Percentiles rank a stretch among this genome's conserved stretches.
phyloP scores from a whole-genome alignment of 306 rosid species.

The Biancaea sappan region DNA sequence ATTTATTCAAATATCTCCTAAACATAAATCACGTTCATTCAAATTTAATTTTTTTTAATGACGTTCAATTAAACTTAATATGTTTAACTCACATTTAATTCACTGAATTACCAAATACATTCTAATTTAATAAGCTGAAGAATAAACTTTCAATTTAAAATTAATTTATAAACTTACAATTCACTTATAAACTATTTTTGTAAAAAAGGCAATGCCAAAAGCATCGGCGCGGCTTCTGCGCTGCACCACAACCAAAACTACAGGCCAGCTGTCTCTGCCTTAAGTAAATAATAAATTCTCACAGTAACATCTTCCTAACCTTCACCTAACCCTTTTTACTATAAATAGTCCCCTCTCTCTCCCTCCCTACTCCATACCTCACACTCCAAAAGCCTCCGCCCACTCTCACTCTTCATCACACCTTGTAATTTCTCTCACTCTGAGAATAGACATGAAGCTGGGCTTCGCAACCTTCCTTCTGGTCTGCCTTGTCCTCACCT shows the following conservation, averaged over 20 bases:
- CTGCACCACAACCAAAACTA: conserved; percentile 42
- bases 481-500: conserved; percentile 58
- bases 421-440: background rate
- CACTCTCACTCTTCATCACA: no score
- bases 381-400: background rate
- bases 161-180: no score
- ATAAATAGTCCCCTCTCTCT: conserved; percentile 35
- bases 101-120: no score
- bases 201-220: conserved; percentile 37
- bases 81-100: no score
- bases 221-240: conserved; percentile 4
- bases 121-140: no score
- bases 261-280: conserved; percentile 41
- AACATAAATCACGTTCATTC: no score
- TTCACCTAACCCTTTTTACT: conserved; percentile 4
- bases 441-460: conserved; percentile 53
- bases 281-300: background rate
- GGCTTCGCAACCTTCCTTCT: conserved; percentile 48
- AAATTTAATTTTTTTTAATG: no score
- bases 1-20: no score
- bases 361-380: background rate
- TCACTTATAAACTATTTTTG: no score
- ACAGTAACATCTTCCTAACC: background rate
- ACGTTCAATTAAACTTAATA: no score
- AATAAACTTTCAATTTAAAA: no score